Evolutionary conservation across 352 stramenopile species (phyloP), one percentile per base, ranked within the genome.

Genomic region (Pythium dissotocum): DNA sequence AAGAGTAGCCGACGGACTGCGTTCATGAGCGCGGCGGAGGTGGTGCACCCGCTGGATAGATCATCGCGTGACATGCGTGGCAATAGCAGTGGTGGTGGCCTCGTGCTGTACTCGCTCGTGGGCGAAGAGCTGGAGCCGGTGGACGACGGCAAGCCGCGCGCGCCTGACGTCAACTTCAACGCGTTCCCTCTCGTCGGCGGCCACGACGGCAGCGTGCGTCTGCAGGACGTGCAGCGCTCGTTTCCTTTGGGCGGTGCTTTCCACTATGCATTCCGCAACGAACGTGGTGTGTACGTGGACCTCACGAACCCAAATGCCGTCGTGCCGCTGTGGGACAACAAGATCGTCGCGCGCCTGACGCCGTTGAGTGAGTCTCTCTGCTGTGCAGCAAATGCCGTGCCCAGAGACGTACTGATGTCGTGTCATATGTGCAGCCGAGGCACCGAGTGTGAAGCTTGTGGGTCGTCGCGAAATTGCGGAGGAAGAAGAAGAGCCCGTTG

Each of bases 251-350:
- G 83, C 38, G 76, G 60, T 26, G 74, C 69, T 42, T 93, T 82
- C 63, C 85, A 93, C 64, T 95, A 94, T 52, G 75, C 83, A 24
- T 95, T 95, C 67, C 81, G 79, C 38, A 89, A 90, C 65, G 75
- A 90, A 12, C 72, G 82, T 12, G 85, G 84, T 30, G 73, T 85
- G 28, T 94, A 78, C 62, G 61, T 93, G 18, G 83, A 93, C 58
- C 76, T 94, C 33, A 89, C 80, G 0, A 90, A 92, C 63, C 85
- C 85, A 33, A 76, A 77, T 51, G 83, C 84, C 2, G 60, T 79
- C 36, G 82, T 95, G 60, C 85, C 86, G 16, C 78, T 78, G 51
- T 86, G 76, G 51, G 83, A 82, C 1, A 80, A 77, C 60, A 93
- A 89, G 70, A 91, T 95, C 61, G 48, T 93, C 33, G 80, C 85